Evolutionary conservation across 495 filamentous ascomycete genomes (phyloP), one percentile per base, ranked within the genome.

Genomic region (Annulohypoxylon maeteangense): DNA sequence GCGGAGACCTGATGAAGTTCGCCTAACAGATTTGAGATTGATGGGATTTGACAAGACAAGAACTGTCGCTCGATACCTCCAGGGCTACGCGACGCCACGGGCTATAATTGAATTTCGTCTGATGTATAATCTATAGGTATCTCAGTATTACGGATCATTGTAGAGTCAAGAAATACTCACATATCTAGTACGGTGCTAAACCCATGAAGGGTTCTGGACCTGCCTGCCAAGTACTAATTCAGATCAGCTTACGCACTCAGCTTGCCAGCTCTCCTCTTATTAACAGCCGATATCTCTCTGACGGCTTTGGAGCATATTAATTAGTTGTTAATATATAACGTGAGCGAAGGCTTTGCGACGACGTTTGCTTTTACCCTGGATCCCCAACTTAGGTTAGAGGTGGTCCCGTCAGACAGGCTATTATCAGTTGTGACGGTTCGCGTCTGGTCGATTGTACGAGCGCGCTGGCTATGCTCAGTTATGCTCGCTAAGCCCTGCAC

Each of bases 341-440:
- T 61, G 51, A 72, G 57, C 59, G 47, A 64, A 53, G 51, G 22
- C 22, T 61, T 61, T 68, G 29, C 70, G 36, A 51, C 31, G 36
- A 34, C 44, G 27, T 50, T 55, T 48, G 65, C 65, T 73, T 73
- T 73, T 73, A 73, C 70, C 70, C 70, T 69, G 62, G 48, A 66
- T 62, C 54, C 56, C 70, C 65, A 66, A 57, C 55, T 54, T 44
- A 62, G 54, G 70, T 60, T 72, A 68, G 65, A 50, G 31, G 70
- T 61, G 32, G 27, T 72, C 64, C 64, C 50, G 54, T 60, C 60
- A 50, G 70, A 72, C 65, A 72, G 70, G 70, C 70, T 69, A 66
- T 69, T 65, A 68, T 73, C 56, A 62, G 55, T 69, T 65, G 65
- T 58, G 55, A 69, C 50, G 54, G 56, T 61, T 72, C 23, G 60